Conservation (phyloP, 2,329 filamentous ascomycete species). For the Boeremia lycopersici region DNA sequence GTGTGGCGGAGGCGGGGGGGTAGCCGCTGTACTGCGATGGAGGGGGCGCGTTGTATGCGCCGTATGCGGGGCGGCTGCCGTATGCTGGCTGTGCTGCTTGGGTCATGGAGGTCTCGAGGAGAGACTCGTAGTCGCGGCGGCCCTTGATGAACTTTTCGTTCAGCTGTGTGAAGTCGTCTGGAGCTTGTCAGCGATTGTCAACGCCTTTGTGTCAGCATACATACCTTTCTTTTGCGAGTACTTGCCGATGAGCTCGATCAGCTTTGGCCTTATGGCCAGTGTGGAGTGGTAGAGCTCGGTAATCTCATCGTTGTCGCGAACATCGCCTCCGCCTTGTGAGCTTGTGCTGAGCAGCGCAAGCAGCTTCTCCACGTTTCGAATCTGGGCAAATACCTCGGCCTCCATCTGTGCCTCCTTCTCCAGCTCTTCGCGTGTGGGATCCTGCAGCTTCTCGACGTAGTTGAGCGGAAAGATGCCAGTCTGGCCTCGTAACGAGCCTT, state of each 20-base stretch:
- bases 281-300: conserved; percentile 90
- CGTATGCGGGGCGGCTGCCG: conserved; percentile 63
- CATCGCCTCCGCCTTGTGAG: conserved; percentile 58
- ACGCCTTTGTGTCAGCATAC: conserved; percentile 1
- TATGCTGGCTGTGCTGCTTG: conserved; percentile 84
- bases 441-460: conserved; percentile 96
- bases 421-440: conserved; percentile 91
- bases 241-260: conserved; percentile 98
- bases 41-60: conserved; percentile 42
- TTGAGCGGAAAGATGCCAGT: conserved; percentile 98
- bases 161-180: conserved; percentile 96
- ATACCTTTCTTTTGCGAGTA: conserved; percentile 98
- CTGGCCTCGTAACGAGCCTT: conserved; percentile 89
- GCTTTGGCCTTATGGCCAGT: conserved; percentile 88
- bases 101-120: conserved; percentile 96
- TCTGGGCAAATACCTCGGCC: conserved; percentile 75
- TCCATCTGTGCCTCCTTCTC: conserved; percentile 97
- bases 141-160: conserved; percentile 99
- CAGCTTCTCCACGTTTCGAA: conserved; percentile 79
- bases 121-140: conserved; percentile 89
- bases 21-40: conserved; percentile 41
- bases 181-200: conserved; percentile 17
- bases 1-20: conserved; percentile 41
- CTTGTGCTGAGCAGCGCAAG: conserved; percentile 90
- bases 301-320: conserved; percentile 96